phyloP scores from a whole-genome alignment of 805 yeast species.

The Sporopachydermia lactativora region DNA sequence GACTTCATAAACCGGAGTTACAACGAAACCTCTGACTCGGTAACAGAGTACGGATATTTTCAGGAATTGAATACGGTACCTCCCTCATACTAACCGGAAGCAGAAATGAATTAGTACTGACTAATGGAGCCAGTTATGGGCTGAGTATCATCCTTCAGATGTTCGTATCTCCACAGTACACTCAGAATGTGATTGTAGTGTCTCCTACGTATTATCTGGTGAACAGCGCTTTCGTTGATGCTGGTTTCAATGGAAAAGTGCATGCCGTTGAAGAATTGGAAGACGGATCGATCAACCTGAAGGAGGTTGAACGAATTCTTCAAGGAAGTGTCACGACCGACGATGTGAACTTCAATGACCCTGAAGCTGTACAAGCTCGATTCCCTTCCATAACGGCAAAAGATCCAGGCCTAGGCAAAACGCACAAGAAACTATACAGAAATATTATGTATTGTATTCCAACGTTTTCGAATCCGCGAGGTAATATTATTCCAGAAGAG shows the following conservation, averaged over 20 bases:
- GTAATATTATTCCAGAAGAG: constrained; percentile 36
- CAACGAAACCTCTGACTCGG: too few relatives aligned
- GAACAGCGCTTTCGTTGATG: constrained; percentile 53
- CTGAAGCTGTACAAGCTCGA: constrained; percentile 15
- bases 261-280: constrained; percentile 46
- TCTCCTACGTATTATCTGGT: constrained; percentile 63
- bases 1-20: too few relatives aligned
- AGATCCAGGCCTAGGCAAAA: constrained; percentile 23
- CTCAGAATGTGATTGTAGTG: constrained; percentile 51
- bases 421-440: constrained; percentile 43
- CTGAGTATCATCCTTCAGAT: constrained; percentile 51
- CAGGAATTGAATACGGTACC: too few relatives aligned
- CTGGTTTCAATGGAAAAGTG: constrained; percentile 49
- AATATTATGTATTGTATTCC: constrained; percentile 64
- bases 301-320: constrained; percentile 22
- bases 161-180: constrained; percentile 46
- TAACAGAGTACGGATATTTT: too few relatives aligned
- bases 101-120: too few relatives aligned
- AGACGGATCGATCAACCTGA: constrained; percentile 29
- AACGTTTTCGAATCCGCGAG: constrained; percentile 64
- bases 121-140: constrained; percentile 84
- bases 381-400: constrained; percentile 25
- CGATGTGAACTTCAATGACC: too few relatives aligned
- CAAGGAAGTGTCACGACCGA: constrained; percentile 13
- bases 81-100: too few relatives aligned